Conservation (phyloP, 805 yeast genomes). For the Teunomyces cretensis region DNA sequence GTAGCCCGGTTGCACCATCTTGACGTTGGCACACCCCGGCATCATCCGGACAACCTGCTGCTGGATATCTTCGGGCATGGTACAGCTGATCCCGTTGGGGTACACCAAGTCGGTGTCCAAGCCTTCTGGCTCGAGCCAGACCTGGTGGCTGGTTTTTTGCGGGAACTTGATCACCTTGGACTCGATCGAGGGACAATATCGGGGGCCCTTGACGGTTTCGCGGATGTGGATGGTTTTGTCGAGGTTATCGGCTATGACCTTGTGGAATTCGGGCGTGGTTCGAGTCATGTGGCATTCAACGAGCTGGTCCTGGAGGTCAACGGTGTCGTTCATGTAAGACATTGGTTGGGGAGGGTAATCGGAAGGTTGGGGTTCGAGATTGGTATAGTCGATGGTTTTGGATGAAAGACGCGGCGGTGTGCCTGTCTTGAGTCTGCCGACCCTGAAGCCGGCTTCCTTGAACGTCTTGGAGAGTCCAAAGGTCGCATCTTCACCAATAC, state of each 20-base stretch:
- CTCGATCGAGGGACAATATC: slow-evolving; percentile 97
- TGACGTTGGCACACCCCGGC: slow-evolving; percentile 84
- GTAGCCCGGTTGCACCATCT: slow-evolving; percentile 93
- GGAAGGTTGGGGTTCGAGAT: slow-evolving; percentile 71
- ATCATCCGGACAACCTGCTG: slow-evolving; percentile 68
- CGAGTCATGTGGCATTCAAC: slow-evolving; percentile 72
- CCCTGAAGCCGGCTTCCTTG: slow-evolving; percentile 68
- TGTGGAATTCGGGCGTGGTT: slow-evolving; percentile 76
- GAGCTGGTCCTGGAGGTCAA: slow-evolving; percentile 57
- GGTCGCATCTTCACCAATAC: slow-evolving; percentile 91
- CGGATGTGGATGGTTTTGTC: slow-evolving; percentile 85
- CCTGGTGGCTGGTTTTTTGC: slow-evolving; percentile 70
- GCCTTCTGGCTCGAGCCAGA: slow-evolving; percentile 98
- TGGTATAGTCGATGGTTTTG: slow-evolving; percentile 64
- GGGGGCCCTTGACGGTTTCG: slow-evolving; percentile 93
- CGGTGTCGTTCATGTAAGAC: slow-evolving; percentile 76
- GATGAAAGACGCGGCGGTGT: slow-evolving; percentile 90
- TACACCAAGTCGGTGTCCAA: slow-evolving; percentile 81
- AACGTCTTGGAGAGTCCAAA: slow-evolving; percentile 84
- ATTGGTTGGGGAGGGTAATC: slow-evolving; percentile 87
- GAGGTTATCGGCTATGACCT: slow-evolving; percentile 64
- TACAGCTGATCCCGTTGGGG: slow-evolving; percentile 94
- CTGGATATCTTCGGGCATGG: slow-evolving; percentile 95
- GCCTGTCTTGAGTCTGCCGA: slow-evolving; percentile 94
- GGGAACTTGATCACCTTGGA: slow-evolving; percentile 80